These are phyloP conservation scores for Tricholoma sp. DNA, from an alignment of 768 basidiomycete species.

Conservation along the genomic window DNA sequence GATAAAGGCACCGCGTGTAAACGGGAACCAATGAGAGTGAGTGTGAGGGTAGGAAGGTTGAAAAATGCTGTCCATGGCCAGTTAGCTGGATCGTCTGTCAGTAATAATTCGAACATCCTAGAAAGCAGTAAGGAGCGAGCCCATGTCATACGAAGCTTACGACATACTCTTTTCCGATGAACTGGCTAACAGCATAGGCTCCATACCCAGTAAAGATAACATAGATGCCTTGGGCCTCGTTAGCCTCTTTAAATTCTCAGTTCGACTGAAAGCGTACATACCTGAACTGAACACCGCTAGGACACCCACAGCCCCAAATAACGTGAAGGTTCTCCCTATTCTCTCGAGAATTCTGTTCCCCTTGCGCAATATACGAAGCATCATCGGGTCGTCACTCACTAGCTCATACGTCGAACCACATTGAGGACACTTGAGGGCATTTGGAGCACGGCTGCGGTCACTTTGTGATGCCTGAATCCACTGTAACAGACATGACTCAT, in stretches of 20 bases:
- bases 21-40: slow-evolving; percentile 62
- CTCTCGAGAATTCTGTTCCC: slow-evolving; percentile 47
- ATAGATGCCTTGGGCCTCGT: slow-evolving; percentile 29
- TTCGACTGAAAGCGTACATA: slow-evolving; percentile 26
- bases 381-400: slow-evolving; percentile 54
- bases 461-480: slow-evolving; percentile 75
- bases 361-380: slow-evolving; percentile 45
- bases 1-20: slow-evolving; percentile 33
- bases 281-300: slow-evolving; percentile 58
- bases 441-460: slow-evolving; percentile 45
- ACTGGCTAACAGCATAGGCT: slow-evolving; percentile 62
- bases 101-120: slow-evolving; percentile 58
- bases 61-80: slow-evolving; percentile 78
- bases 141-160: neutral
- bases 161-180: slow-evolving; percentile 60
- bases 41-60: slow-evolving; percentile 68
- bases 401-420: slow-evolving; percentile 65
- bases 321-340: slow-evolving; percentile 47
- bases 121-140: neutral
- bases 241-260: neutral
- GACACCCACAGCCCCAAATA: slow-evolving; percentile 44
- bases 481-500: slow-evolving; percentile 71
- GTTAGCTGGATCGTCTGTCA: slow-evolving; percentile 63
- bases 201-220: slow-evolving; percentile 62
- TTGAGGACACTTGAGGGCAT: slow-evolving; percentile 79